Percentiles rank a stretch among this genome's conserved stretches.
Evolutionary conservation across 495 filamentous ascomycete species (phyloP).

Genomic region (Aspergillus affinis): DNA sequence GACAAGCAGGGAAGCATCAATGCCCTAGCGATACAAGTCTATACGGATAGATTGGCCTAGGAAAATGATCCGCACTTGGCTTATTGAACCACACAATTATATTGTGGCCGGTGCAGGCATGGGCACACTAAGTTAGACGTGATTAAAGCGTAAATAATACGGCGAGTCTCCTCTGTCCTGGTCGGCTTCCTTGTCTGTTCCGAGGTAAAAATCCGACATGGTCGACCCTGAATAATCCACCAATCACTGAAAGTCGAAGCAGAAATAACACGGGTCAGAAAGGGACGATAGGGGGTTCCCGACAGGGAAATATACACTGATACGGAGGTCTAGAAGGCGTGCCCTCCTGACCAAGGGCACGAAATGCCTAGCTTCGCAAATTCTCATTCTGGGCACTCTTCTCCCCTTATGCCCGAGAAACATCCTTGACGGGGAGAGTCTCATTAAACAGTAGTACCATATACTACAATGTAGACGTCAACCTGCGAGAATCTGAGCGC

Average conservation of each 20-base stretch:
- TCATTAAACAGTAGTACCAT: no score
- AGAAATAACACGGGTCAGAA: background rate
- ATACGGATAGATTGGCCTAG: background rate
- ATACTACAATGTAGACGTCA: background rate
- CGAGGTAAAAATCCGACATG: background rate
- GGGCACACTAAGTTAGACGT: background rate
- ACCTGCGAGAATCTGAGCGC: background rate
- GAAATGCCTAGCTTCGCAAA: background rate
- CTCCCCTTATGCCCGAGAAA: background rate
- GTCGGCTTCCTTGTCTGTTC: background rate
- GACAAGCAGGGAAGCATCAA: background rate
- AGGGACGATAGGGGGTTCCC: background rate
- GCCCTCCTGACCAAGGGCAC: background rate
- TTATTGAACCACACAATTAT: background rate
- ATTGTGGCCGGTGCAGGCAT: background rate
- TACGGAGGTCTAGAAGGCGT: background rate
- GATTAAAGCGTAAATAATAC: background rate
- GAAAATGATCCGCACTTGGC: background rate
- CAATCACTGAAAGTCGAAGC: no score
- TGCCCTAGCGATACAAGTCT: background rate
- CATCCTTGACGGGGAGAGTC: background rate
- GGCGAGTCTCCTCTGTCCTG: background rate
- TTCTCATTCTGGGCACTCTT: background rate
- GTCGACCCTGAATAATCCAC: no score
- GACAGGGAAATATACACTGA: background rate